A percentile compares a stretch with the other conserved stretches of the same genome.
Evolutionary conservation across 768 basidiomycete genomes (phyloP).

Genomic region (Amanita pallidorosea): DNA sequence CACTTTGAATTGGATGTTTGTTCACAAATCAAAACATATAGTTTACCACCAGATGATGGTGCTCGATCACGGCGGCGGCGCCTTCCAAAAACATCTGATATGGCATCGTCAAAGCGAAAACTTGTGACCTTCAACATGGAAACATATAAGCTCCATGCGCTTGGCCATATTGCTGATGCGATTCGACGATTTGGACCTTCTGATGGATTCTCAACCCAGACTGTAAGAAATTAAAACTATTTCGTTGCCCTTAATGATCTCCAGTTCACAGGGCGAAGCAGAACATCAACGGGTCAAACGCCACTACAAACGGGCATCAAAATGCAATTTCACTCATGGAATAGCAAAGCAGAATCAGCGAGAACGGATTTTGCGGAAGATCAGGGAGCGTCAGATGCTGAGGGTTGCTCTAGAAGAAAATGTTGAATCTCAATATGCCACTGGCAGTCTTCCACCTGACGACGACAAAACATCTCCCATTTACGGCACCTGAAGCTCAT

Average conservation of each 20-base stretch:
- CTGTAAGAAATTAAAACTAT: slow-evolving; percentile 10
- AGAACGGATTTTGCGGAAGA: background rate
- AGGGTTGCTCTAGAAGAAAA: too few relatives aligned
- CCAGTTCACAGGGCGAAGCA: slow-evolving; percentile 20
- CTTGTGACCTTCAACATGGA: too few relatives aligned
- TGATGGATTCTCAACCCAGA: slow-evolving; percentile 21
- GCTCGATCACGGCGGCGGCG: slow-evolving; percentile 8
- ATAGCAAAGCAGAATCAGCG: slow-evolving; percentile 6
- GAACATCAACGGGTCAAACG: slow-evolving; percentile 24
- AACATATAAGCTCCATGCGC: slow-evolving; percentile 18
- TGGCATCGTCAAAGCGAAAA: too few relatives aligned
- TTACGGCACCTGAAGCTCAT: too few relatives aligned
- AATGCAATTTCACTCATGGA: slow-evolving; percentile 10
- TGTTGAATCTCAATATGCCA: too few relatives aligned
- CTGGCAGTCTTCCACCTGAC: too few relatives aligned
- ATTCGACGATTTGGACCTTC: slow-evolving; percentile 17
- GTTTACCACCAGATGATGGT: slow-evolving; percentile 16
- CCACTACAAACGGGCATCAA: slow-evolving; percentile 21
- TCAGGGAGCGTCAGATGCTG: too few relatives aligned
- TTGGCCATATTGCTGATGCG: slow-evolving; percentile 14
- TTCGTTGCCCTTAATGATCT: background rate
- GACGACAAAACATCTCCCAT: too few relatives aligned
- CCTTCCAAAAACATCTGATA: too few relatives aligned
- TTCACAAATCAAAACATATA: slow-evolving; percentile 10
- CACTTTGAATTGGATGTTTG: slow-evolving; percentile 13